Percentiles rank a stretch among this genome's conserved stretches.
These are phyloP conservation scores for Cryptosporidium viatorum DNA, from an alignment of 169 alveolate species.

Conservation along the genomic window DNA sequence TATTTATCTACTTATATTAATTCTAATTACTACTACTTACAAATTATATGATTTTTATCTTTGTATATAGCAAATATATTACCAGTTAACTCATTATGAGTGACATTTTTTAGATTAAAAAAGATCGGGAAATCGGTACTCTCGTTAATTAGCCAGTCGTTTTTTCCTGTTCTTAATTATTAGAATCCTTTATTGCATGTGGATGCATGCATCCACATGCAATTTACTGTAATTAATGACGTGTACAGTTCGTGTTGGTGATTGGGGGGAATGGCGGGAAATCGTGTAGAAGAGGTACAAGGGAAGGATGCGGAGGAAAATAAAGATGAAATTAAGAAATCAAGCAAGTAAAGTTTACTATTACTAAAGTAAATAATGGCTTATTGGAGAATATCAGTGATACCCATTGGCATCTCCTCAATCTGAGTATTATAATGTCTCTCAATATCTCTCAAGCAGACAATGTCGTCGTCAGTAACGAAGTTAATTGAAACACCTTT, in stretches of 20 bases:
- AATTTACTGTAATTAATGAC: not conserved
- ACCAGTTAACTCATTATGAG: not conserved
- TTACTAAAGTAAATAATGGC: constrained; percentile 30
- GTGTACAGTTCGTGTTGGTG: not conserved
- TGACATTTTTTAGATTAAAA: not conserved
- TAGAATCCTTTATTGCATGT: not conserved
- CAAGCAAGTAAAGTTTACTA: constrained; percentile 31
- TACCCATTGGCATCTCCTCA: constrained; percentile 98
- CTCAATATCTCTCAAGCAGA: constrained; percentile 94
- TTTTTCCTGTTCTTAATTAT: not conserved
- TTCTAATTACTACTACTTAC: not conserved
- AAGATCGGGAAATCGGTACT: too few relatives aligned
- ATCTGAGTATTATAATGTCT: constrained; percentile 98
- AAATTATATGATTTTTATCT: not conserved
- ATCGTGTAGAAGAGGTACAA: not conserved
- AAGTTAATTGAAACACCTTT: constrained; percentile 99
- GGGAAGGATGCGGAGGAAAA: not conserved
- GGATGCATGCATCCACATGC: not conserved
- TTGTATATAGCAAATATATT: not conserved
- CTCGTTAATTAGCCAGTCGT: too few relatives aligned
- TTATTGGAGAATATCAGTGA: constrained; percentile 84
- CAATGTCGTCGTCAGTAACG: constrained; percentile 94
- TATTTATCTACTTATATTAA: not conserved
- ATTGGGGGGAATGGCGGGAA: not conserved
- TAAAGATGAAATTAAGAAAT: not conserved